Percentiles rank a stretch among this genome's conserved stretches.
Evolutionary conservation across 2,329 filamentous ascomycete species (phyloP).

Genomic region (Penicillium sp.): DNA sequence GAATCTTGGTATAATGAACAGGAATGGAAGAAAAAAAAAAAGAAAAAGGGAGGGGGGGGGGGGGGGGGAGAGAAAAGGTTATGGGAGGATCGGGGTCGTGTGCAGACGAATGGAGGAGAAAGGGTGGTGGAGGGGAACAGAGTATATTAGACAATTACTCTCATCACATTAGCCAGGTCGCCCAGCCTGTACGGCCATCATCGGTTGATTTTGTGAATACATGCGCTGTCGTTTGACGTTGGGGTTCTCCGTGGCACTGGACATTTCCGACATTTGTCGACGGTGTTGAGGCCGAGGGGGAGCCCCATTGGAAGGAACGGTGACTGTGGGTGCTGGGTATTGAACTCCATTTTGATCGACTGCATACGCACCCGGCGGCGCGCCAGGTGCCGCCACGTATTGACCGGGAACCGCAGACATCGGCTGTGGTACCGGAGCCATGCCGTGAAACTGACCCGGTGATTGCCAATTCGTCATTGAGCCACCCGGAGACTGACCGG

Average conservation of each 20-base stretch:
- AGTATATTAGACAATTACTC: background rate
- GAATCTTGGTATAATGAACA: conserved; percentile 23
- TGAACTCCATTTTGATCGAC: conserved; percentile 38
- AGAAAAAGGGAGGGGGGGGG: conserved; percentile 1
- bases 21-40: conserved; percentile 1
- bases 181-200: conserved; percentile 47
- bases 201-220: conserved; percentile 44
- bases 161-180: conserved; percentile 25
- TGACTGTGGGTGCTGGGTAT: conserved; percentile 33
- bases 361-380: conserved; percentile 33
- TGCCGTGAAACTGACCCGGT: conserved; percentile 52
- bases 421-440: conserved; percentile 50
- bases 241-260: conserved; percentile 48
- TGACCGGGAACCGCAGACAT: conserved; percentile 39
- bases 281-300: conserved; percentile 42
- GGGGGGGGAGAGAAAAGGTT: background rate
- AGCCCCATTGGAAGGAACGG: conserved; percentile 27
- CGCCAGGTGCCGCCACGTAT: conserved; percentile 37
- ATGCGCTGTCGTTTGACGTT: conserved; percentile 56
- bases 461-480: conserved; percentile 59
- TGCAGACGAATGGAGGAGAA: too few relatives aligned
- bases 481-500: conserved; percentile 55
- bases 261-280: conserved; percentile 57
- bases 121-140: too few relatives aligned
- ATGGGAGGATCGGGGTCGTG: too few relatives aligned